Base-by-base conservation (phyloP, 2,329 filamentous ascomycete genomes). In the Xylariales sp. region DNA sequence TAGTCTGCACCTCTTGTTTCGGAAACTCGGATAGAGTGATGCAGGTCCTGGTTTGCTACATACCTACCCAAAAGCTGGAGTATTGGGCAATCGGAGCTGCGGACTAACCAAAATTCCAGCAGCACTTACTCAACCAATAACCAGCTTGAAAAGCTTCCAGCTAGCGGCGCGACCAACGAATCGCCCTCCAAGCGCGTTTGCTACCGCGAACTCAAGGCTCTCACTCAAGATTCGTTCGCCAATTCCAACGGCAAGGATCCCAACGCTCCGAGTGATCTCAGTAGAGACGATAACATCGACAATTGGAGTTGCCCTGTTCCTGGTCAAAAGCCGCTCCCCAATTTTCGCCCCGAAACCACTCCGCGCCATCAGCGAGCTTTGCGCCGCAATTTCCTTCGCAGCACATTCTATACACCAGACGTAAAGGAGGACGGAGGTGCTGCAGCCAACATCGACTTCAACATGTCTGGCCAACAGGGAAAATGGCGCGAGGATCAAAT, bases 401-500 rank as follows among this genome's bases (percentile, higher is more conserved):
- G 7, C 10, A 30, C 11, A 8, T 10, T n/a, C 24, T 27, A 27
- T 8, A 8, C n/a, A n/a, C n/a, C n/a, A n/a, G n/a, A n/a, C n/a
- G n/a, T n/a, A n/a, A n/a, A n/a, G n/a, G 29, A 15, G 14, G 29
- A 30, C 29, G 29, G 20, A 6, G 8, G 20, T 19, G 14, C 11
- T 15, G 8, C 6, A 13, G 29, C 33, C 19, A 19, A 37, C 21
- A n/a, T 17, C 17, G 25, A 21, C 37, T 23, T 24, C 50, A 61
- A 44, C 37, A 81, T 80, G 76, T 72, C 76, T 47, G 66, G 61
- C 58, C 70, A 74, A 44, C 65, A 70, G 52, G 70, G 68, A 54
- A 80, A 79, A 63, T 81, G 73, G 71, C 72, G 73, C 61, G 76
- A 81, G 67, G 76, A 81, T 60, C 76, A 80, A 68, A 65, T 80